A percentile compares a stretch with the other conserved stretches of the same genome.
Evolutionary conservation across 2,329 filamentous ascomycete species (phyloP).

Genomic region (Exophiala sp.): DNA sequence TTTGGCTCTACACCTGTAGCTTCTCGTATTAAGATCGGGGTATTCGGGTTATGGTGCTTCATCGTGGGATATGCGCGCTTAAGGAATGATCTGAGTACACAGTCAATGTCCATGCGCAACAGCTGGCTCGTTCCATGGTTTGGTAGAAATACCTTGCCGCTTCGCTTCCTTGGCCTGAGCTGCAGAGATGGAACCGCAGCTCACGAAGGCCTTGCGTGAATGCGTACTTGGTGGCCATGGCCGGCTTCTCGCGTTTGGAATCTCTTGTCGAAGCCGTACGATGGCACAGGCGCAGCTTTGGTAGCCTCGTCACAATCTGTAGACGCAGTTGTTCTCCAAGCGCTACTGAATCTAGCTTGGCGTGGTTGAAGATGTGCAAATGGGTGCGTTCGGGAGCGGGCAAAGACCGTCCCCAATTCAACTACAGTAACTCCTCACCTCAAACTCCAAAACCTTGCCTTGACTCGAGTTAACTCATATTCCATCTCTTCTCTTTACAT

Average conservation of each 20-base stretch:
- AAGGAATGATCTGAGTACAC: slow-evolving; percentile 70
- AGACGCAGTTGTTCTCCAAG: no score
- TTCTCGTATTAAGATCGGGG: slow-evolving; percentile 91
- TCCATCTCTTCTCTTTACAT: background rate
- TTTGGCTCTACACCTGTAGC: slow-evolving; percentile 78
- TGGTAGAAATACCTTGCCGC: slow-evolving; percentile 66
- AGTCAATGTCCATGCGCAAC: slow-evolving; percentile 4
- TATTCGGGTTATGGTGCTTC: slow-evolving; percentile 98
- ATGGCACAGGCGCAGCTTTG: background rate
- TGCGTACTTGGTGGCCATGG: slow-evolving; percentile 88
- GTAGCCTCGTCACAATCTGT: background rate
- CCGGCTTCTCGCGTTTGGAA: slow-evolving; percentile 30
- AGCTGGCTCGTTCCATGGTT: background rate
- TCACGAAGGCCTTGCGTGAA: slow-evolving; percentile 89
- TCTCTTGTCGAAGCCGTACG: background rate
- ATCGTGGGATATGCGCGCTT: slow-evolving; percentile 91
- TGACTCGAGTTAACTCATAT: background rate
- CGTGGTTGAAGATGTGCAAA: no score
- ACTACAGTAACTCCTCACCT: background rate
- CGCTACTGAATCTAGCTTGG: background rate
- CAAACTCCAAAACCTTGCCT: background rate
- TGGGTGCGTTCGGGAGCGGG: no score
- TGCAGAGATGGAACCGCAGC: slow-evolving; percentile 95
- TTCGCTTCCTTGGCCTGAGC: slow-evolving; percentile 86
- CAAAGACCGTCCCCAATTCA: no score